Conservation (phyloP, 2,329 filamentous ascomycete species). For the Beauveria sp. region DNA sequence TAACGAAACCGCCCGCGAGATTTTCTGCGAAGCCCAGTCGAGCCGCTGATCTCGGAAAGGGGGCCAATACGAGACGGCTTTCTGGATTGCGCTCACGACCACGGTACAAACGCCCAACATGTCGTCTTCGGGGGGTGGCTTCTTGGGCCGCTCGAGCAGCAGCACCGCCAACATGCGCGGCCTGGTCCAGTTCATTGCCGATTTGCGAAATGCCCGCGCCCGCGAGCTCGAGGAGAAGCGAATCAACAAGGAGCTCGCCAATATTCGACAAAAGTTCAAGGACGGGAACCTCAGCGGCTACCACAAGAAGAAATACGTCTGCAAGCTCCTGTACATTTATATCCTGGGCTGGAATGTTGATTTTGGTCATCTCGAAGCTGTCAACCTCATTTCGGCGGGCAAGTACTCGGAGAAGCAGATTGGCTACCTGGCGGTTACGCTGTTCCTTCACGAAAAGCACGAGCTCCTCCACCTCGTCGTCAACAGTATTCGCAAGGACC, state of each 20-base stretch:
- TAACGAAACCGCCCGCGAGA: not conserved
- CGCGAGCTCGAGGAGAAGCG: constrained; percentile 96
- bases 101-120: constrained; percentile 28
- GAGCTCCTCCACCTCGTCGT: constrained; percentile 93
- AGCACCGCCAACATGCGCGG: constrained; percentile 68
- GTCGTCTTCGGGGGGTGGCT: constrained; percentile 51
- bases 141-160: constrained; percentile 58
- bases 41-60: constrained; percentile 1
- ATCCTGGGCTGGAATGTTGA: constrained; percentile 99
- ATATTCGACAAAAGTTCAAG: constrained; percentile 98
- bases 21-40: not conserved
- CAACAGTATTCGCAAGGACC: constrained; percentile 95
- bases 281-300: constrained; percentile 90
- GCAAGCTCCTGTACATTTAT: constrained; percentile 99
- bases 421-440: constrained; percentile 91
- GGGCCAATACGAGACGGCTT: not conserved
- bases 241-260: constrained; percentile 98
- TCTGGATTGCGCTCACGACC: not conserved
- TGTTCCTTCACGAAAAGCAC: constrained; percentile 95
- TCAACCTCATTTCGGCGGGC: constrained; percentile 91
- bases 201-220: constrained; percentile 88
- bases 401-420: constrained; percentile 99
- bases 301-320: constrained; percentile 99
- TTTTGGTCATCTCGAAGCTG: constrained; percentile 95
- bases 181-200: constrained; percentile 96